These are phyloP conservation scores for Termitomyces sp. DNA, from an alignment of 768 basidiomycete genomes.

Conservation along the genomic window DNA sequence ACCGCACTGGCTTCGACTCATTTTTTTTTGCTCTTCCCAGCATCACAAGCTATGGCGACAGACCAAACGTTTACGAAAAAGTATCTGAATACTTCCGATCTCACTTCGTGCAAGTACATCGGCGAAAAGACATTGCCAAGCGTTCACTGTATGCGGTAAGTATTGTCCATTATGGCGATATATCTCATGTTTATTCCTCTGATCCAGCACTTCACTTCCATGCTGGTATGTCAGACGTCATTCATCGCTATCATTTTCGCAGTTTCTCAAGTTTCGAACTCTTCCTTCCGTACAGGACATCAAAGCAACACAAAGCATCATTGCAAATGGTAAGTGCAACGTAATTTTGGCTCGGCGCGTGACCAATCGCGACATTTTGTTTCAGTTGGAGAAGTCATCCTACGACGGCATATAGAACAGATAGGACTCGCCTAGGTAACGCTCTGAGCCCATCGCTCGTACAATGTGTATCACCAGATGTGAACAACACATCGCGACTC, in stretches of 20 bases:
- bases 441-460: not conserved
- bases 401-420: conserved; percentile 58
- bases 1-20: not conserved
- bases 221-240: conserved; percentile 42
- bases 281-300: conserved; percentile 42
- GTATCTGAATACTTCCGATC: conserved; percentile 79
- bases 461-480: not conserved
- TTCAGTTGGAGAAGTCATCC: conserved; percentile 61
- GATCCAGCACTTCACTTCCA: conserved; percentile 61
- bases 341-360: not conserved
- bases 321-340: conserved; percentile 44
- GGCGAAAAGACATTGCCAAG: conserved; percentile 52
- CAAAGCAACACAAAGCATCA: conserved; percentile 60
- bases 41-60: conserved; percentile 72
- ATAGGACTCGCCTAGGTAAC: conserved; percentile 36
- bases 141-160: conserved; percentile 63
- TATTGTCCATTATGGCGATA: conserved; percentile 12
- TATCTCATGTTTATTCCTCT: not conserved
- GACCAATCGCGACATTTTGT: not conserved
- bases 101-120: conserved; percentile 77
- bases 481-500: not conserved
- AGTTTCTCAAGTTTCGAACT: not conserved
- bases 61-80: conserved; percentile 64
- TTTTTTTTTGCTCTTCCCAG: conserved; percentile 26
- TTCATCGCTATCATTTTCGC: not conserved